A percentile compares a stretch with the other conserved stretches of the same genome.
phyloP scores from a whole-genome alignment of 345 rosid species.

The Angophora floribunda region DNA sequence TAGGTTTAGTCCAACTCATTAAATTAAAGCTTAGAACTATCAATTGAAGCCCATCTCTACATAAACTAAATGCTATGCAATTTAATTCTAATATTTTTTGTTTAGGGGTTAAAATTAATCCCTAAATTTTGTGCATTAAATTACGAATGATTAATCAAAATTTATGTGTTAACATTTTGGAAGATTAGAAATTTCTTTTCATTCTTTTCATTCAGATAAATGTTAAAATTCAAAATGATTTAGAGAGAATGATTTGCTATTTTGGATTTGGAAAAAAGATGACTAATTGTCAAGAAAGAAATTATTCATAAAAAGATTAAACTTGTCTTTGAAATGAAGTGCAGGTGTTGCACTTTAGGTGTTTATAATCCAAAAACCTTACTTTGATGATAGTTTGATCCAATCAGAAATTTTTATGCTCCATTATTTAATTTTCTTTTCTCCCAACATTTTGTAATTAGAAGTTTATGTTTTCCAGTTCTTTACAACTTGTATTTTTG shows the following conservation, averaged over 20 bases:
- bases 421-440: background rate
- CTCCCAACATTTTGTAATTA: background rate
- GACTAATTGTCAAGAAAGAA: background rate
- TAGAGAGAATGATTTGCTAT: background rate
- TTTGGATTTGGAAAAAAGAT: no score
- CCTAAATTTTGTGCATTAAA: no score
- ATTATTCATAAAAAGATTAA: background rate
- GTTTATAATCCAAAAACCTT: background rate
- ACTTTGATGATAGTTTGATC: background rate
- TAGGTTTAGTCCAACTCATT: no score
- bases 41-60: no score
- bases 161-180: no score
- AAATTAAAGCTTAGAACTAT: no score
- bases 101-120: no score
- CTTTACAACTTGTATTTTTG: background rate
- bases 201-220: background rate
- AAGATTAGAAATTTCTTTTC: background rate
- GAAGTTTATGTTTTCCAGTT: background rate
- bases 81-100: no score
- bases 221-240: background rate
- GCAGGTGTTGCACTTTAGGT: background rate
- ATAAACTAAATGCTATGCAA: no score
- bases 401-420: background rate
- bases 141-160: no score
- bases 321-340: background rate